phyloP scores from a whole-genome alignment of 1,284 basidiomycete species.

The Schizopora paradoxa region DNA sequence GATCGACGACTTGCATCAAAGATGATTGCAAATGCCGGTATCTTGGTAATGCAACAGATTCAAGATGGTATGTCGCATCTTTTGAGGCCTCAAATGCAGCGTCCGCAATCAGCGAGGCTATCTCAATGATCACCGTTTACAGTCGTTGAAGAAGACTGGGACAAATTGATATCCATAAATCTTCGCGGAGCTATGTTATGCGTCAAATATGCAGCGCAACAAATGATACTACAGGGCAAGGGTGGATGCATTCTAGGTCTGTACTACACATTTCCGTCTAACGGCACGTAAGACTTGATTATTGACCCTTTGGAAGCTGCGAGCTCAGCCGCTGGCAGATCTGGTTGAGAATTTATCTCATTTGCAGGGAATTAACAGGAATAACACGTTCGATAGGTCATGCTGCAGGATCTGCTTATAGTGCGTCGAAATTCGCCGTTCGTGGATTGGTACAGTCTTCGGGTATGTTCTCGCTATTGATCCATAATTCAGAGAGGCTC shows the following conservation, averaged over 20 bases:
- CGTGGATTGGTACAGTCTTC: conserved; percentile 8
- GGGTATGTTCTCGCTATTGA: no score
- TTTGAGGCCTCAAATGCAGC: neutral
- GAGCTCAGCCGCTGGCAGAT: no score
- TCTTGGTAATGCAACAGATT: conserved; percentile 5
- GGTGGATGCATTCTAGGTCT: conserved; percentile 26
- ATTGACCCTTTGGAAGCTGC: no score
- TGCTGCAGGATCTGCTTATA: neutral
- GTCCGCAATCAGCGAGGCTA: neutral
- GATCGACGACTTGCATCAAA: neutral
- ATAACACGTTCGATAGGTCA: neutral
- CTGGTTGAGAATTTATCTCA: neutral
- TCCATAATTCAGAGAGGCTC: no score
- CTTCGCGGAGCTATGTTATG: conserved; percentile 32
- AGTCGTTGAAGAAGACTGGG: conserved; percentile 25
- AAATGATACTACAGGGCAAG: conserved; percentile 32
- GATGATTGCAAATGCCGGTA: neutral
- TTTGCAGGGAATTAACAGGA: neutral
- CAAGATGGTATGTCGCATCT: conserved; percentile 14
- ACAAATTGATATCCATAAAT: conserved; percentile 29
- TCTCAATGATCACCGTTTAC: neutral
- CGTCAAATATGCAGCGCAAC: conserved; percentile 33
- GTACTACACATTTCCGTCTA: no score
- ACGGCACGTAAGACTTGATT: no score
- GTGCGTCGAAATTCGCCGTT: conserved; percentile 8